These are phyloP conservation scores for Brasenia schreberi DNA, from an alignment of 164 flowering plant species.

Conservation along the genomic window DNA sequence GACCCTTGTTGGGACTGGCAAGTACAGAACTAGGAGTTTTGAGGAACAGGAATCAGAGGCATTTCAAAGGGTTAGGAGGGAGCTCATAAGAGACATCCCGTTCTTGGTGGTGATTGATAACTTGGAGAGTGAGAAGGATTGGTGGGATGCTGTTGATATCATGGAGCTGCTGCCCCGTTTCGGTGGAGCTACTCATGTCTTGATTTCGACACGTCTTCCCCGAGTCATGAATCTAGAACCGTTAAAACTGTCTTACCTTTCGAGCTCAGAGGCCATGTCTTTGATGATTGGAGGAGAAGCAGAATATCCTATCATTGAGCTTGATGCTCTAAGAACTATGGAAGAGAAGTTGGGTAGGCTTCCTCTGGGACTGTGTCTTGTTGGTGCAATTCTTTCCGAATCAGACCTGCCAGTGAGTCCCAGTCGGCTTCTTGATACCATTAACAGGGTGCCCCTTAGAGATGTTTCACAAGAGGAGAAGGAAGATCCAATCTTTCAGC, in stretches of 20 bases:
- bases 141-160: conserved; percentile 81
- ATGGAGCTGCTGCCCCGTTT: conserved; percentile 98
- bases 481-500: conserved; percentile 34
- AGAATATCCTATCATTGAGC: conserved; percentile 51
- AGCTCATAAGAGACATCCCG: conserved; percentile 91
- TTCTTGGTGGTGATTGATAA: conserved; percentile 81
- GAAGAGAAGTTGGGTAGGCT: conserved; percentile 86
- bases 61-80: conserved; percentile 55
- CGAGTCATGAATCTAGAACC: conserved; percentile 78
- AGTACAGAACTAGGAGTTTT: conserved; percentile 52
- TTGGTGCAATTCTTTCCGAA: conserved; percentile 79
- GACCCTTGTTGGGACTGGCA: conserved; percentile 26
- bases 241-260: conserved; percentile 68
- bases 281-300: conserved; percentile 59
- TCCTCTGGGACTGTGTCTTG: conserved; percentile 67
- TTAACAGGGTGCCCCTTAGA: conserved; percentile 69
- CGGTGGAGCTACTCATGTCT: conserved; percentile 79
- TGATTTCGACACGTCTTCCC: conserved; percentile 75
- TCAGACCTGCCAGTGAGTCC: conserved; percentile 90
- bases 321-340: conserved; percentile 58
- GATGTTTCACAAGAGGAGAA: conserved; percentile 45
- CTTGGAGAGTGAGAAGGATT: conserved; percentile 87
- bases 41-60: conserved; percentile 92
- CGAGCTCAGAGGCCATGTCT: conserved; percentile 81
- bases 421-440: conserved; percentile 60